A percentile compares a stretch with the other conserved stretches of the same genome.
Conservation (phyloP, 2,329 filamentous ascomycete genomes). For the Tolypocladium tundrense region DNA sequence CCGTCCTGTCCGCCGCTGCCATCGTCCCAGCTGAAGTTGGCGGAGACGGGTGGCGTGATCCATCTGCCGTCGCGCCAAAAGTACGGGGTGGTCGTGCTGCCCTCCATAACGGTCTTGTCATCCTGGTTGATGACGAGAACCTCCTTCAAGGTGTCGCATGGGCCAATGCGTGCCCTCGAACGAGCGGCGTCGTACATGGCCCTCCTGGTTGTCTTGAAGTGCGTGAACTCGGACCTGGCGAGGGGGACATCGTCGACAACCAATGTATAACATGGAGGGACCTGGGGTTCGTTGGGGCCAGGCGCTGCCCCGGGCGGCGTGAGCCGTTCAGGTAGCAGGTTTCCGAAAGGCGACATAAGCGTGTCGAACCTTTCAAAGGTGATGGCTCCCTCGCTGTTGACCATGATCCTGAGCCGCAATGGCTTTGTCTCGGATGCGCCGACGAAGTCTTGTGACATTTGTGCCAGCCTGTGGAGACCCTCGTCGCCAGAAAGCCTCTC, state of each 20-base stretch:
- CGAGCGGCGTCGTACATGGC: constrained; percentile 63
- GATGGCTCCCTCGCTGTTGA: constrained; percentile 39
- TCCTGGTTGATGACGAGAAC: constrained; percentile 60
- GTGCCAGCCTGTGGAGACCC: constrained; percentile 32
- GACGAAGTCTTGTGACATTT: constrained; percentile 24
- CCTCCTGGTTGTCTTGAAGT: constrained; percentile 75
- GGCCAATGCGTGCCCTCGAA: constrained; percentile 43
- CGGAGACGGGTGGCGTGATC: constrained; percentile 66
- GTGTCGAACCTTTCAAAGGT: constrained; percentile 27
- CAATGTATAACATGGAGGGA: constrained; percentile 27
- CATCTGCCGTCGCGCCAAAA: constrained; percentile 64
- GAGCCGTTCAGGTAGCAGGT: constrained; percentile 48
- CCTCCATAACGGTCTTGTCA: constrained; percentile 67
- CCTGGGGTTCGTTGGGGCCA: constrained; percentile 13
- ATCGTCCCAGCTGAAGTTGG: constrained; percentile 19
- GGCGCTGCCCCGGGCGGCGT: constrained; percentile 28
- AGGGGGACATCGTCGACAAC: constrained; percentile 33
- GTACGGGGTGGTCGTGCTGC: constrained; percentile 72
- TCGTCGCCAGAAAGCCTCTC: constrained; percentile 30
- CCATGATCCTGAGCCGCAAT: constrained; percentile 43
- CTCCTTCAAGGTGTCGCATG: constrained; percentile 44
- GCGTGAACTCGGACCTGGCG: constrained; percentile 54
- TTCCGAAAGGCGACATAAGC: constrained; percentile 30
- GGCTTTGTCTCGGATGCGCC: constrained; percentile 21
- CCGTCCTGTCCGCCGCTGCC: constrained; percentile 72